phyloP scores from a whole-genome alignment of 2,329 filamentous ascomycete species.

The Colletotrichum lupini region DNA sequence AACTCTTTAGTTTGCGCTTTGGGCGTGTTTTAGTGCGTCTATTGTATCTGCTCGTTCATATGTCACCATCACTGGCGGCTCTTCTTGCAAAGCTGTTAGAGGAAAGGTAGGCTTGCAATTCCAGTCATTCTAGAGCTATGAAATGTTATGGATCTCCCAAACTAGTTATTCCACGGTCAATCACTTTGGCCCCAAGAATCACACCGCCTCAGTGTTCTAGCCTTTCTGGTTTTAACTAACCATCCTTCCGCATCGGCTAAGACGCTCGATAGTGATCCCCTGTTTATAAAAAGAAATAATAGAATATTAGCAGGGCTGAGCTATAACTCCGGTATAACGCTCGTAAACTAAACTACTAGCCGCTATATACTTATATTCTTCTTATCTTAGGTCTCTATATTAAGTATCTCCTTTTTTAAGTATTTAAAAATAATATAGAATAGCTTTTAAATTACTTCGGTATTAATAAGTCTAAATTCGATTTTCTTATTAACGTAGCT shows the following conservation, averaged over 20 bases:
- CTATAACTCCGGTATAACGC: not conserved
- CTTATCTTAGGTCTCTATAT: not conserved
- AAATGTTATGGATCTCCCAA: too few species aligned
- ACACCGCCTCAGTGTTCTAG: not conserved
- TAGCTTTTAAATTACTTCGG: not conserved
- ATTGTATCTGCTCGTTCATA: too few species aligned
- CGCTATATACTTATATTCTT: not conserved
- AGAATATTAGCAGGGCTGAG: not conserved
- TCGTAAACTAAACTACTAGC: not conserved
- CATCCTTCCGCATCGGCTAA: not conserved
- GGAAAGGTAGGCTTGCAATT: too few species aligned
- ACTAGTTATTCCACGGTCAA: not conserved
- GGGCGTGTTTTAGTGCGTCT: too few species aligned
- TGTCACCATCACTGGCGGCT: too few species aligned
- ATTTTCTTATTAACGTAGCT: slow-evolving; percentile 70
- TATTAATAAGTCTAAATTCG: slow-evolving; percentile 37
- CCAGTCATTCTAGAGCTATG: too few species aligned
- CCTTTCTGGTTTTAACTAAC: not conserved
- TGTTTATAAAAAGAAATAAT: not conserved
- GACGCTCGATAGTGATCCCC: not conserved
- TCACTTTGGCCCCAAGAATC: not conserved
- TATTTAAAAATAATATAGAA: not conserved
- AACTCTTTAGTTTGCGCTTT: too few species aligned
- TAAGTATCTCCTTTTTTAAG: not conserved
- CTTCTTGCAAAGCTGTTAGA: too few species aligned